Evolutionary conservation across 1,284 basidiomycete species (phyloP).

Genomic region (Xerocomus alliaceus): DNA sequence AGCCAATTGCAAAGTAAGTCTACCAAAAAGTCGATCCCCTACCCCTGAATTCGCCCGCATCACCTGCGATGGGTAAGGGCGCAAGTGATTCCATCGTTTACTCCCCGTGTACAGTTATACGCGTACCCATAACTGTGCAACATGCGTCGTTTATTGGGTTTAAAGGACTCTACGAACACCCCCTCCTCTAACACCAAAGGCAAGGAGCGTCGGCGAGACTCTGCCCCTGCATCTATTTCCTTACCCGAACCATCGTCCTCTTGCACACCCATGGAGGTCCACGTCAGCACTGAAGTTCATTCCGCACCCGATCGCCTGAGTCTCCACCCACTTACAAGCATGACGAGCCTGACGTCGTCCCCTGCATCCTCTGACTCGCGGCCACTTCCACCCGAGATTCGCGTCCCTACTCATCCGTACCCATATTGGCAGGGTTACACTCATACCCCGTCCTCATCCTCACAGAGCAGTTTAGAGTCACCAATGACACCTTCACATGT

Average conservation of each 20-base stretch:
- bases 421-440: conserved; percentile 42
- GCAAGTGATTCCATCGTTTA: conserved; percentile 21
- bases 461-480: conserved; percentile 44
- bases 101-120: conserved; percentile 24
- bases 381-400: conserved; percentile 42
- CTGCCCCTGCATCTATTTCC: conserved; percentile 8
- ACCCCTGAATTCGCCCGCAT: conserved; percentile 17
- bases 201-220: conserved; percentile 29
- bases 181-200: conserved; percentile 26
- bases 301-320: conserved; percentile 25
- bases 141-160: conserved; percentile 42
- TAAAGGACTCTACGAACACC: conserved; percentile 30
- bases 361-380: conserved; percentile 24
- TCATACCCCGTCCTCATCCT: conserved; percentile 40
- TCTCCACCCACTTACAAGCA: conserved; percentile 32
- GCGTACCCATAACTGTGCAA: conserved; percentile 10
- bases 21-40: conserved; percentile 1
- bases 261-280: conserved; percentile 33
- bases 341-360: conserved; percentile 24
- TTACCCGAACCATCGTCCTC: conserved; percentile 14
- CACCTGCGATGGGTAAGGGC: conserved; percentile 28
- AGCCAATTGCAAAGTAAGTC: conserved; percentile 24
- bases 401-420: conserved; percentile 41
- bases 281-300: conserved; percentile 38
- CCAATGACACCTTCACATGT: conserved; percentile 45